These are phyloP conservation scores for Kodamaea sp. DNA, from an alignment of 1,139 yeast species.

Conservation along the genomic window DNA sequence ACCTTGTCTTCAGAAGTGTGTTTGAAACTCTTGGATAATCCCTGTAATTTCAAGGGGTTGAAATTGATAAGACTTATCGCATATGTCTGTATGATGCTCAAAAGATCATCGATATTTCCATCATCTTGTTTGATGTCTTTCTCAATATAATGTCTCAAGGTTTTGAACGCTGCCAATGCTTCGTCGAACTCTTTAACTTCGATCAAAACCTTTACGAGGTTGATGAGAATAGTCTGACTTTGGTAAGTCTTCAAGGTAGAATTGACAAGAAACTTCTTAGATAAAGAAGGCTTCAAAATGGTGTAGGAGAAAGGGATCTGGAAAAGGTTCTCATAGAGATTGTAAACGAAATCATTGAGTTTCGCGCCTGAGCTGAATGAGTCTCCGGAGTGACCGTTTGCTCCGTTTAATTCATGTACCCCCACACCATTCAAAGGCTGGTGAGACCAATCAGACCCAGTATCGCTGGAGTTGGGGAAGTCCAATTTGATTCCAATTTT, in stretches of 20 bases:
- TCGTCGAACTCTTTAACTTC: slow-evolving; percentile 44
- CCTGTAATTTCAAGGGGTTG: slow-evolving; percentile 36
- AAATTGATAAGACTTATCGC: slow-evolving; percentile 37
- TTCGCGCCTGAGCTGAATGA: slow-evolving; percentile 17
- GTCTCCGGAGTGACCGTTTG: slow-evolving; percentile 29
- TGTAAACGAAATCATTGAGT: slow-evolving; percentile 35
- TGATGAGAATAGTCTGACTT: slow-evolving; percentile 35
- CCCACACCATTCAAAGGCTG: slow-evolving; percentile 5
- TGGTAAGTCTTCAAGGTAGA: slow-evolving; percentile 40
- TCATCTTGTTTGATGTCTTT: slow-evolving; percentile 36
- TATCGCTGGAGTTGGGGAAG: slow-evolving; percentile 39
- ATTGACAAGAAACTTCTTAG: slow-evolving; percentile 35
- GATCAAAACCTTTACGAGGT: slow-evolving; percentile 36
- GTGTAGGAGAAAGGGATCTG: slow-evolving; percentile 23
- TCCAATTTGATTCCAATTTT: slow-evolving; percentile 19
- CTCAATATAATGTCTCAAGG: slow-evolving; percentile 36
- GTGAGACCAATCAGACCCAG: slow-evolving; percentile 12
- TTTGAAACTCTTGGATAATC: slow-evolving; percentile 25
- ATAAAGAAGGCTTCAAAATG: slow-evolving; percentile 28
- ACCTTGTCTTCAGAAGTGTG: slow-evolving; percentile 27
- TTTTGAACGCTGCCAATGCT: slow-evolving; percentile 45
- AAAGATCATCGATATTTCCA: slow-evolving; percentile 35
- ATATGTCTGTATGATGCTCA: slow-evolving; percentile 39
- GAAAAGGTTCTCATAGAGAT: slow-evolving; percentile 34
- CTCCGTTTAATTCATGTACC: not conserved